These are phyloP conservation scores for Ogataea zsoltii DNA, from an alignment of 805 yeast species.

Conservation along the genomic window DNA sequence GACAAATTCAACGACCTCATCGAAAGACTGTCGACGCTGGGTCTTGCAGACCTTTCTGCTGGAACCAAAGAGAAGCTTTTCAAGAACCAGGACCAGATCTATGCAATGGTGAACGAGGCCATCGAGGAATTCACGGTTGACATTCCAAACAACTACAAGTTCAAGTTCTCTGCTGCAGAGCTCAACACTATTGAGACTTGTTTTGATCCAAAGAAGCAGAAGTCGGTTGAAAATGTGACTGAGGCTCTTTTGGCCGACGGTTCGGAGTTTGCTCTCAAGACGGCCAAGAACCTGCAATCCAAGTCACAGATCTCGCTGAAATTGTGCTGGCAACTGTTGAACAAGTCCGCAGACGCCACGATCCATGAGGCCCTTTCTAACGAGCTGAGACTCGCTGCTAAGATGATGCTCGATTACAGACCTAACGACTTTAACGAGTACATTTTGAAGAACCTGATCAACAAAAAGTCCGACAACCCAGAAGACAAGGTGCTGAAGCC, in stretches of 20 bases:
- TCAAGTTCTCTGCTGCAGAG: slow-evolving; percentile 55
- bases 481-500: slow-evolving; percentile 28
- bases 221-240: slow-evolving; percentile 55
- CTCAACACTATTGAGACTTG: slow-evolving; percentile 66
- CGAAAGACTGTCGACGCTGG: slow-evolving; percentile 64
- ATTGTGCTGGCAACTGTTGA: slow-evolving; percentile 67
- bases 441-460: slow-evolving; percentile 52
- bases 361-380: slow-evolving; percentile 66
- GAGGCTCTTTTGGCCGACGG: slow-evolving; percentile 53
- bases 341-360: slow-evolving; percentile 56
- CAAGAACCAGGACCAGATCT: slow-evolving; percentile 39
- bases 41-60: slow-evolving; percentile 28
- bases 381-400: slow-evolving; percentile 76
- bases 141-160: slow-evolving; percentile 62
- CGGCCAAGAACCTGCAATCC: slow-evolving; percentile 53
- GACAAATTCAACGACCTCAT: slow-evolving; percentile 61
- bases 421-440: slow-evolving; percentile 50
- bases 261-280: slow-evolving; percentile 63
- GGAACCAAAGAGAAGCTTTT: slow-evolving; percentile 21
- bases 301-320: slow-evolving; percentile 82
- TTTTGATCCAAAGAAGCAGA: slow-evolving; percentile 48
- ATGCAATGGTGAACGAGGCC: slow-evolving; percentile 62
- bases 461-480: slow-evolving; percentile 37
- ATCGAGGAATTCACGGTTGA: slow-evolving; percentile 78
- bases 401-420: slow-evolving; percentile 59